Evolutionary conservation across 1,139 yeast species (phyloP).

Genomic region (Zhuliangozyma parablackwelliae): DNA sequence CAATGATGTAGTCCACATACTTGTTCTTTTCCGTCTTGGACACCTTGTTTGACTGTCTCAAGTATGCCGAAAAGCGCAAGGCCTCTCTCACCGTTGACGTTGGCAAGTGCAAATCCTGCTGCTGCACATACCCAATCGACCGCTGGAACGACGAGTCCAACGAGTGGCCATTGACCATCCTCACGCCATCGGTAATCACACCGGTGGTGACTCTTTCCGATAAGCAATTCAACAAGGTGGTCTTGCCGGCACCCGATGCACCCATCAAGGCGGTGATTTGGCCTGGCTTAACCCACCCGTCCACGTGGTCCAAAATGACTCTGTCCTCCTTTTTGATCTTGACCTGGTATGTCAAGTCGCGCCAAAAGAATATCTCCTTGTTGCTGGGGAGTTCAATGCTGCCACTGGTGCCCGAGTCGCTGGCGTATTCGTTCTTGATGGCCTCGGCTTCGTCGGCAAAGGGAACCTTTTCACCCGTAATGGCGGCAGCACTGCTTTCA

Average conservation of each 20-base stretch:
- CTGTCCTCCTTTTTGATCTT: slow-evolving; percentile 62
- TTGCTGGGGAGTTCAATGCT: neutral
- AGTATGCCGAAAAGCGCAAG: slow-evolving; percentile 29
- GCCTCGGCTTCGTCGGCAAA: slow-evolving; percentile 3
- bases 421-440: slow-evolving; percentile 8
- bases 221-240: slow-evolving; percentile 27
- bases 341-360: slow-evolving; percentile 69
- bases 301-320: slow-evolving; percentile 62
- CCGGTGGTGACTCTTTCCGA: slow-evolving; percentile 31
- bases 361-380: slow-evolving; percentile 69
- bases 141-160: slow-evolving; percentile 33
- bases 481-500: slow-evolving; percentile 12
- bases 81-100: slow-evolving; percentile 37
- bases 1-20: slow-evolving; percentile 32
- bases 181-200: slow-evolving; percentile 26
- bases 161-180: slow-evolving; percentile 31
- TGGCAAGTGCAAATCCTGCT: slow-evolving; percentile 35
- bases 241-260: slow-evolving; percentile 31
- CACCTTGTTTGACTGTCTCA: slow-evolving; percentile 29
- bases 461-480: slow-evolving; percentile 5
- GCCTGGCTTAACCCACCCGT: slow-evolving; percentile 53
- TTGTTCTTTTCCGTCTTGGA: slow-evolving; percentile 28
- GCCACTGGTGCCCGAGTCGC: neutral
- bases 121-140: slow-evolving; percentile 39
- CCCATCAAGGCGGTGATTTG: slow-evolving; percentile 27